Conservation (phyloP, 192 early-diverging fungal genomes). For the Cetraspora pellucida region DNA sequence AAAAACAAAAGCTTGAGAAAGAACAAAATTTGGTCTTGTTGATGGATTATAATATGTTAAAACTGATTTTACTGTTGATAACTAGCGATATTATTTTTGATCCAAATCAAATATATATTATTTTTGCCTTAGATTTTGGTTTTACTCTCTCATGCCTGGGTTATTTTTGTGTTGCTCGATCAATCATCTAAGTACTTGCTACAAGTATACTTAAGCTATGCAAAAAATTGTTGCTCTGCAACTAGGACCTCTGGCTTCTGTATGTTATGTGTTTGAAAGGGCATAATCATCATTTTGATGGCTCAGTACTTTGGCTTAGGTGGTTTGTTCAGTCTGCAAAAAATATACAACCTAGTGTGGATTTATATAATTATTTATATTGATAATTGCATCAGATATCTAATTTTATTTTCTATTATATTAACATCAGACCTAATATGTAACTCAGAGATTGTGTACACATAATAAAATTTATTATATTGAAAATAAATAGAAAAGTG, state of each 20-base stretch:
- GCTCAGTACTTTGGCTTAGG: not conserved
- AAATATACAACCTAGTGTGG: not conserved
- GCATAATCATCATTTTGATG: not conserved
- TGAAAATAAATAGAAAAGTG: slow-evolving; percentile 10
- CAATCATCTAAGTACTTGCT: not conserved
- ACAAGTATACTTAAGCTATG: not conserved
- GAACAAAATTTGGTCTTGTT: too few species aligned
- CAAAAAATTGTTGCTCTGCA: too few species aligned
- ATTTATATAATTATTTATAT: not conserved
- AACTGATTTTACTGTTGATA: not conserved
- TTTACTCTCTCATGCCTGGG: not conserved
- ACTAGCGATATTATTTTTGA: slow-evolving; percentile 10
- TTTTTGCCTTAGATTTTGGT: not conserved
- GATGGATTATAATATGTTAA: too few species aligned
- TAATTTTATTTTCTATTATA: not conserved
- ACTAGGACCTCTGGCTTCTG: too few species aligned
- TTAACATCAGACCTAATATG: slow-evolving; percentile 15
- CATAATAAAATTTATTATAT: slow-evolving; percentile 22
- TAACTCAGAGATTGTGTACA: slow-evolving; percentile 8
- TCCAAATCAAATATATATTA: not conserved
- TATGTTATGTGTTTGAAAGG: not conserved
- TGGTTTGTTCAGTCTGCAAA: too few species aligned
- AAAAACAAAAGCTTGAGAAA: not conserved
- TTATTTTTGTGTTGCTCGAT: not conserved
- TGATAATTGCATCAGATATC: not conserved